Conservation (phyloP, 345 rosid genomes). For the Pistacia atlantica region DNA sequence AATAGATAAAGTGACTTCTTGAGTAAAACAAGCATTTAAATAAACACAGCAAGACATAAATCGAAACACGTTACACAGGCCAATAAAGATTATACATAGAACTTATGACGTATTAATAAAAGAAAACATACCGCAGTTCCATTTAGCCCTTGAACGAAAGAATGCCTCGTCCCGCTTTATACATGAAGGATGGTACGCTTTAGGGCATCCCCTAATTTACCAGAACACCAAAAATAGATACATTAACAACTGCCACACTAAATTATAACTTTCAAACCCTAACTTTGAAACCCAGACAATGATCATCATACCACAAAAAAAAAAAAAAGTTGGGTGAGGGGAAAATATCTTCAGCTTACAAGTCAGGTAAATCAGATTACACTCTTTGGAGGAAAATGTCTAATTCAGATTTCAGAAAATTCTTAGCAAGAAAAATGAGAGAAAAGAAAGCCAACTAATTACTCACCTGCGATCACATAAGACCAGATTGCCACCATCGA, state of each 20-base stretch:
- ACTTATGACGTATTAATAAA: constrained; percentile 9
- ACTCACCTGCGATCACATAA: constrained; percentile 97
- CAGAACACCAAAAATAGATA: constrained; percentile 12
- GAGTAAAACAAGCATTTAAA: neutral
- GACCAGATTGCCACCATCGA: constrained; percentile 96
- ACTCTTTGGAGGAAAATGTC: neutral
- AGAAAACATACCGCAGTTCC: constrained; percentile 88
- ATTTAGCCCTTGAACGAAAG: constrained; percentile 80
- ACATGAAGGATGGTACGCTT: constrained; percentile 97
- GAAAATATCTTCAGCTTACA: neutral
- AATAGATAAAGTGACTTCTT: neutral
- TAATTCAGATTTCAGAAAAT: neutral
- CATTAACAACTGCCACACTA: constrained; percentile 17
- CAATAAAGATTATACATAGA: constrained; percentile 8
- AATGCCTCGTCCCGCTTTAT: constrained; percentile 89
- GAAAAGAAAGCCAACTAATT: constrained; percentile 1
- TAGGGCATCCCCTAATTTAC: constrained; percentile 82
- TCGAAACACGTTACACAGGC: neutral
- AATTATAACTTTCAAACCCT: neutral
- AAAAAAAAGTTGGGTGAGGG: neutral
- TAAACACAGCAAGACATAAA: neutral
- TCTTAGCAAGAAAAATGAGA: neutral
- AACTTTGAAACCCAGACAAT: constrained; percentile 2
- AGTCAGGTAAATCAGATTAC: neutral
- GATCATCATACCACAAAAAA: neutral